Conservation (phyloP, 805 yeast genomes). For the Yamadazyma paraphyllophila region DNA sequence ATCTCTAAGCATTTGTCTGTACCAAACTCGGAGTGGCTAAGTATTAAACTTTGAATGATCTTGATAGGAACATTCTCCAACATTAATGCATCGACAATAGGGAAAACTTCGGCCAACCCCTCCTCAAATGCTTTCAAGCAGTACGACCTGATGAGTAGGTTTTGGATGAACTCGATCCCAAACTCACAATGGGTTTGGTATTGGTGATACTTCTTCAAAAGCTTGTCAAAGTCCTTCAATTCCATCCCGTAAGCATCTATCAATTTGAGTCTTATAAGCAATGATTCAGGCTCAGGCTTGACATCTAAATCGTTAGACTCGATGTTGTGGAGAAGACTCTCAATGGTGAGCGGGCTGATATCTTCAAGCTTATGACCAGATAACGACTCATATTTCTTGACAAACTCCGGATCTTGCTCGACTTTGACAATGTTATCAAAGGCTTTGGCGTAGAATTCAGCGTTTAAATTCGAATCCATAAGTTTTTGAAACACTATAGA, state of each 20-base stretch:
- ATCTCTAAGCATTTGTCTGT: slow-evolving; percentile 38
- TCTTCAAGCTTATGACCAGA: background rate
- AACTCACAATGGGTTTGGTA: slow-evolving; percentile 38
- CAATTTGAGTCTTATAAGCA: slow-evolving; percentile 29
- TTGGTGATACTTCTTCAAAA: slow-evolving; percentile 37
- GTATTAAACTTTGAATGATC: slow-evolving; percentile 39
- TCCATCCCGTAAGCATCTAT: slow-evolving; percentile 35
- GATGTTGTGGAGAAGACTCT: slow-evolving; percentile 20
- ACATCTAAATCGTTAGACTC: slow-evolving; percentile 23
- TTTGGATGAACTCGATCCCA: slow-evolving; percentile 41
- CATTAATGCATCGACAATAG: slow-evolving; percentile 39
- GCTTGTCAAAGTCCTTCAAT: slow-evolving; percentile 24
- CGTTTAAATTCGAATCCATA: slow-evolving; percentile 1
- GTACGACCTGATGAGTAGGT: slow-evolving; percentile 38
- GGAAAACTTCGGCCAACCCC: slow-evolving; percentile 25
- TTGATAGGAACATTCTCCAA: slow-evolving; percentile 26
- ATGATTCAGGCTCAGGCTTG: slow-evolving; percentile 25
- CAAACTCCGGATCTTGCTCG: slow-evolving; percentile 3
- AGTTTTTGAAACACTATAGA: slow-evolving; percentile 15
- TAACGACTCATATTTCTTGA: background rate
- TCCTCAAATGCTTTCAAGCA: slow-evolving; percentile 39
- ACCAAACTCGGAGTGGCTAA: slow-evolving; percentile 40
- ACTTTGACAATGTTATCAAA: slow-evolving; percentile 5
- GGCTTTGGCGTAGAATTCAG: slow-evolving; percentile 10
- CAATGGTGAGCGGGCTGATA: slow-evolving; percentile 5